phyloP scores from a whole-genome alignment of 2,329 filamentous ascomycete genomes.

The Neonectria coccinea region DNA sequence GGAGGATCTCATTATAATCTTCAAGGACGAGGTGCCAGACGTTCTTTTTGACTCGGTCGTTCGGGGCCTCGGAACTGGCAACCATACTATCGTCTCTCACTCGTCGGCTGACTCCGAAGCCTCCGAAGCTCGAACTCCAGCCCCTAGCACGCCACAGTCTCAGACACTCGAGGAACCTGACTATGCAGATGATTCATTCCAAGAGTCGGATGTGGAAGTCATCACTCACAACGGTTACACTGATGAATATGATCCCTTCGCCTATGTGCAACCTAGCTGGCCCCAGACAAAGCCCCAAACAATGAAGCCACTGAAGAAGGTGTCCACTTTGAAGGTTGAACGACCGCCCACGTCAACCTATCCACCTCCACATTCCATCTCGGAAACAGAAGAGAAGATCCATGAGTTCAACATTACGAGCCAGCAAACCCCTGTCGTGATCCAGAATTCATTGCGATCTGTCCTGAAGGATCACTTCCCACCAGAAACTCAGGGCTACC shows the following conservation, averaged over 20 bases:
- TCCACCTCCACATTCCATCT: slow-evolving; percentile 53
- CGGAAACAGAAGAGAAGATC: slow-evolving; percentile 54
- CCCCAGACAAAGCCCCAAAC: slow-evolving; percentile 19
- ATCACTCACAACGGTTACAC: slow-evolving; percentile 31
- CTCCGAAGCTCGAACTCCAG: slow-evolving; percentile 35
- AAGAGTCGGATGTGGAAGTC: slow-evolving; percentile 30
- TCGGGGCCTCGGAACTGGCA: slow-evolving; percentile 54
- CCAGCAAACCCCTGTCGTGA: slow-evolving; percentile 61
- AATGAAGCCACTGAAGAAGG: slow-evolving; percentile 36
- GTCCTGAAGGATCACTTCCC: slow-evolving; percentile 65
- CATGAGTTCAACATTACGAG: slow-evolving; percentile 57
- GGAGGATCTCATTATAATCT: slow-evolving; percentile 69
- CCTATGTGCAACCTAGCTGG: slow-evolving; percentile 48
- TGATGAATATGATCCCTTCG: slow-evolving; percentile 62
- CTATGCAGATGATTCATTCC: slow-evolving; percentile 27
- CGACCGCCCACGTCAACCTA: slow-evolving; percentile 57
- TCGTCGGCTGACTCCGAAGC: slow-evolving; percentile 39
- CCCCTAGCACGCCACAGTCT: slow-evolving; percentile 45
- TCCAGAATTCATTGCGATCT: slow-evolving; percentile 69
- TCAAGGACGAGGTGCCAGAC: slow-evolving; percentile 59
- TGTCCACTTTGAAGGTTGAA: slow-evolving; percentile 45
- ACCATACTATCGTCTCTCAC: slow-evolving; percentile 43
- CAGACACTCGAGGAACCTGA: slow-evolving; percentile 24
- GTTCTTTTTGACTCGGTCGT: slow-evolving; percentile 60
- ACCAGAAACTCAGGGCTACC: slow-evolving; percentile 58